phyloP scores from a whole-genome alignment of 2,329 filamentous ascomycete species.

The Seiridium cupressi region DNA sequence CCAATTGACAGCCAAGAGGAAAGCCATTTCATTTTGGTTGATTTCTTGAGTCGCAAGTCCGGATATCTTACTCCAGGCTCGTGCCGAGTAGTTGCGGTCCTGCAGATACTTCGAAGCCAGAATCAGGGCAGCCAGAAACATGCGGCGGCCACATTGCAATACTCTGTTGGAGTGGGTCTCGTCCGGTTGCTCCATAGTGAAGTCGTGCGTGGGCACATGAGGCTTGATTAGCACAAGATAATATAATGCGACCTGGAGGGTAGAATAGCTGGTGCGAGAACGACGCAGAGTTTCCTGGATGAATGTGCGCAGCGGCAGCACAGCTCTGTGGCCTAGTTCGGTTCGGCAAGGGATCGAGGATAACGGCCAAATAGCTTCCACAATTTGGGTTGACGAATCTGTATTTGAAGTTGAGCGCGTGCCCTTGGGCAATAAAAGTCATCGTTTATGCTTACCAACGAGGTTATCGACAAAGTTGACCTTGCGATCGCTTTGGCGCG shows the following conservation, averaged over 20 bases:
- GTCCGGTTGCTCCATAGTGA: constrained; percentile 80
- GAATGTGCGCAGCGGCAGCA: constrained; percentile 88
- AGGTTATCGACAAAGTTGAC: constrained; percentile 93
- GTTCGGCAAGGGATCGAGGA: constrained; percentile 77
- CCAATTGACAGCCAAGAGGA: constrained; percentile 88
- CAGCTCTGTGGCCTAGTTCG: constrained; percentile 70
- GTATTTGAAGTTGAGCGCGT: constrained; percentile 31
- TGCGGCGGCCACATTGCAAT: constrained; percentile 91
- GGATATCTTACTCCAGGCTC: constrained; percentile 98
- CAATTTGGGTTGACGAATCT: constrained; percentile 97
- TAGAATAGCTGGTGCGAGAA: constrained; percentile 96
- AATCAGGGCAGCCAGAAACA: constrained; percentile 94
- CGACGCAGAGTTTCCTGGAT: constrained; percentile 96
- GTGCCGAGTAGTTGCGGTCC: constrained; percentile 94
- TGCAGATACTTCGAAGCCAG: constrained; percentile 97
- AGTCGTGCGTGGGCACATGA: constrained; percentile 79
- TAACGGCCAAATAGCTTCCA: constrained; percentile 94
- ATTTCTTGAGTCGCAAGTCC: constrained; percentile 92
- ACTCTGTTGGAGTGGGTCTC: constrained; percentile 72
- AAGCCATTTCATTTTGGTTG: constrained; percentile 94
- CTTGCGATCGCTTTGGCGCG: constrained; percentile 89
- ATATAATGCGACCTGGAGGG: constrained; percentile 92
- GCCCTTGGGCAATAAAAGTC: constrained; percentile 11
- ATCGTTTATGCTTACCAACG: constrained; percentile 75
- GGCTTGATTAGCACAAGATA: constrained; percentile 94